Evolutionary conservation across 2,329 filamentous ascomycete species (phyloP), one percentile per base, ranked within the genome.

Genomic region (Aspergillus fumigatus): DNA sequence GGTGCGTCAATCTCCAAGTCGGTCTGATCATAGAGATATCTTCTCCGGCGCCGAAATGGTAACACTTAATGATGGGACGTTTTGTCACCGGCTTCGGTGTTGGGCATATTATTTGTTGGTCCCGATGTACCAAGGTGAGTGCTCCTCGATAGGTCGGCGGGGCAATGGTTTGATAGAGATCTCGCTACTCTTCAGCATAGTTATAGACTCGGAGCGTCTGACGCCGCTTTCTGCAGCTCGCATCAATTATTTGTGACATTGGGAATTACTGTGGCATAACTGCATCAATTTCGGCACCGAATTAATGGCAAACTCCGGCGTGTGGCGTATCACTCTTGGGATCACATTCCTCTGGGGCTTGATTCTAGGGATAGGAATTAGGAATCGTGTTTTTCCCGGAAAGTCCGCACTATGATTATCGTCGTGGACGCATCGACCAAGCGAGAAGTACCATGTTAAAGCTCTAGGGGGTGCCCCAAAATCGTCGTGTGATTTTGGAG

Each of bases 371-470:
- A 53, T 74, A 21, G 82, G 82, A 5, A 84, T 86, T 56, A 21
- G 82, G 82, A 5, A 84, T 86, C 56, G 59, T 78, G 5, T 77
- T 83, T 62, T 78, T 85, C 59, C 79, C 79, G 0, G 83, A 86
- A 61, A 81, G 78, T 9, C 83, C 83, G 3, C 79, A 83, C 2
- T 84, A 79, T 73, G 81, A 82, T 43, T 85, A 83, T 67, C 79
- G 83, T n/a, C 68, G 79, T 40, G 81, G 80, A 38, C 77, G 78
- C n/a, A 72, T 76, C 21, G 80, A 84, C 2, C 69, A 71, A 47
- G 82, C 83, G 1, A 74, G 78, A 41, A 66, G 65, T 7, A 84
- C 82, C 1, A 77, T 85, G 45, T 73, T 81, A 0, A 77, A 78
- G 41, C 78, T 81, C 11, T 84, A 84, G 56, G 81, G 82, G 2